phyloP scores from a whole-genome alignment of 495 filamentous ascomycete genomes.

The Hyphodiscus hymeniophilus region DNA sequence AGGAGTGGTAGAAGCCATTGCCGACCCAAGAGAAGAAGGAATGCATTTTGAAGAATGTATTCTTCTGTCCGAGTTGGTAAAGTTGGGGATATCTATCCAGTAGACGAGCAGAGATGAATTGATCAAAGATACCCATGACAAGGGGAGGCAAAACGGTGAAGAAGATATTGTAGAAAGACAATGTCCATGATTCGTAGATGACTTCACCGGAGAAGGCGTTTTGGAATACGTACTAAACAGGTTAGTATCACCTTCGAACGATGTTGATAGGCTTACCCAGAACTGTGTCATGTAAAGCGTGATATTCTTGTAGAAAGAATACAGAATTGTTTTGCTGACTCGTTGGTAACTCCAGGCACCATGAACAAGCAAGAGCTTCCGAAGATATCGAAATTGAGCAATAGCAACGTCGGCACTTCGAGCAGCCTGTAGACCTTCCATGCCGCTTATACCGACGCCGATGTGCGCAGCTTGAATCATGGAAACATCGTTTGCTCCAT shows the following conservation, averaged over 20 bases:
- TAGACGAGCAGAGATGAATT: slow-evolving; percentile 94
- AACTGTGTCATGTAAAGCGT: slow-evolving; percentile 98
- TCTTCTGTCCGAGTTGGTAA: slow-evolving; percentile 87
- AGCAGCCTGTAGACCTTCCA: slow-evolving; percentile 97
- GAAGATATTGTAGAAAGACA: slow-evolving; percentile 99
- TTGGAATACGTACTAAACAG: slow-evolving; percentile 72
- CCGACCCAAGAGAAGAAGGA: slow-evolving; percentile 88
- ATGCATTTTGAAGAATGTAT: slow-evolving; percentile 83
- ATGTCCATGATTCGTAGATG: slow-evolving; percentile 98
- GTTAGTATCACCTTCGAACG: slow-evolving; percentile 38
- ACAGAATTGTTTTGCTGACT: slow-evolving; percentile 91
- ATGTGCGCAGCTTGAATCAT: slow-evolving; percentile 99
- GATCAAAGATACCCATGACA: slow-evolving; percentile 93
- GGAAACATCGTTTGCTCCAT: slow-evolving; percentile 97
- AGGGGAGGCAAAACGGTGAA: slow-evolving; percentile 94
- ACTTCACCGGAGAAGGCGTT: slow-evolving; percentile 96
- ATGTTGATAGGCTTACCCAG: slow-evolving; percentile 51
- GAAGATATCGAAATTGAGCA: slow-evolving; percentile 91
- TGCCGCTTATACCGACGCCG: slow-evolving; percentile 93
- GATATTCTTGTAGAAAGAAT: slow-evolving; percentile 99
- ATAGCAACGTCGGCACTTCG: slow-evolving; percentile 94
- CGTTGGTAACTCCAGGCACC: slow-evolving; percentile 97
- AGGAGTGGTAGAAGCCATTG: slow-evolving; percentile 93
- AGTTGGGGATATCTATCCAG: slow-evolving; percentile 96
- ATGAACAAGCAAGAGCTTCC: slow-evolving; percentile 92